Base-by-base conservation (phyloP, 345 rosid genomes). In the Rhizophora mangle region DNA sequence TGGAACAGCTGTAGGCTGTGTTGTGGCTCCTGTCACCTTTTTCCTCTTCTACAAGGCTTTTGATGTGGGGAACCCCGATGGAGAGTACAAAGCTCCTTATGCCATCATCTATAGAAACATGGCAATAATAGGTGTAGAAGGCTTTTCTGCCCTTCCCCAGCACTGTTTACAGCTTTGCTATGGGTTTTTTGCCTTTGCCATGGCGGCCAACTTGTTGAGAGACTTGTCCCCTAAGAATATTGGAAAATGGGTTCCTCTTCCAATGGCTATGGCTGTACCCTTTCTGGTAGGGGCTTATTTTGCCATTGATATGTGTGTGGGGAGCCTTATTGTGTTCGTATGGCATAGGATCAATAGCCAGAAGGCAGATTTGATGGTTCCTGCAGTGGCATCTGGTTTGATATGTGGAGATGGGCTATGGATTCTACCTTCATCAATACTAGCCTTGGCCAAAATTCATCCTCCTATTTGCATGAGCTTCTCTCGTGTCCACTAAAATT, bases 211-310 rank as follows among this genome's bases (percentile, higher is more conserved):
- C 76, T 43, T 95, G 65, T 27, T 74, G 32, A 86, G 91, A 78
- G 98, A 92, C 71, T 32, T 77, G 7, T 65, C 82, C 3, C 94
- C 98, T 0, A 60, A 63, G 37, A 75, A 52, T 24, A 68, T 86
- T 0, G 85, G 91, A 60, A 89, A 89, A 70, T 95, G 89, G 84
- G 63, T 89, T 27, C 99, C 98, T 5, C 91, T 95, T 5, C 99
- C 96, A 6, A 95, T 95, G 96, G 99, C 94, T 1, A 95, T 95
- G 97, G 99, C 98, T 0, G 94, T 90, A 34, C 99, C 98, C 20
- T 92, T 95, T 84, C 82, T 92, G 10, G 97, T 95, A 0, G 96
- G 99, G 13, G 96, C 92, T 3, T 87, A 91, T 29, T 94, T 94
- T 30, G 93, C 97, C 0, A 82, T 92, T 9, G 99, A 95, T 34